A percentile compares a stretch with the other conserved stretches of the same genome.
Evolutionary conservation across 345 rosid genomes (phyloP).

Genomic region (Eucalyptus polyanthemos): DNA sequence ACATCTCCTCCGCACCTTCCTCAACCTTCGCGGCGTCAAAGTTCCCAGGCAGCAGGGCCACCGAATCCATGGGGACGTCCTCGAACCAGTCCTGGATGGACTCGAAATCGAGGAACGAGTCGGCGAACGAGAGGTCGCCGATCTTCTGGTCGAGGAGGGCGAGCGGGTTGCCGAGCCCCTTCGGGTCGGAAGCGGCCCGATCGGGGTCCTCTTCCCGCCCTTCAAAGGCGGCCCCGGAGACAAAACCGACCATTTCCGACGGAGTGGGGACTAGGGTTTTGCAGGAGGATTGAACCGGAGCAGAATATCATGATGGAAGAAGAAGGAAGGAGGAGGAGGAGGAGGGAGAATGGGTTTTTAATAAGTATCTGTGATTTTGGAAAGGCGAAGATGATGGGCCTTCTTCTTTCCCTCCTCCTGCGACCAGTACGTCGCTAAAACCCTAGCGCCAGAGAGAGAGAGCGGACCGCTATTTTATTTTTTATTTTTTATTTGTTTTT

Average conservation of each 20-base stretch:
- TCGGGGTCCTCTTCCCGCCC: neutral
- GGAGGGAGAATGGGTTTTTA: neutral
- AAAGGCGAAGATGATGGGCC: neutral
- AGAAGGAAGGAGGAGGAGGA: neutral
- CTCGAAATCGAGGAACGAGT: constrained; percentile 58
- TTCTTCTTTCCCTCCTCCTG: neutral
- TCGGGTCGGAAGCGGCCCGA: constrained; percentile 14
- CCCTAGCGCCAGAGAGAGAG: neutral
- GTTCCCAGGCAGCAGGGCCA: neutral
- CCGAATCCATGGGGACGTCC: constrained; percentile 10
- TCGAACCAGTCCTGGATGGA: constrained; percentile 38
- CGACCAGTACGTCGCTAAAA: neutral
- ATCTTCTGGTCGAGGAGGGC: constrained; percentile 12
- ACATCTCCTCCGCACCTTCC: neutral
- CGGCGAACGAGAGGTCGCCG: constrained; percentile 18
- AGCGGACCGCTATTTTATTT: neutral
- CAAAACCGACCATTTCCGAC: constrained; percentile 37
- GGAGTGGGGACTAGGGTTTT: neutral
- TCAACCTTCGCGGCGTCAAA: neutral
- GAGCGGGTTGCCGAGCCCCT: constrained; percentile 6
- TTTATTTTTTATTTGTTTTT: rapidly evolving
- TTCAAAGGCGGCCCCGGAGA: constrained; percentile 14
- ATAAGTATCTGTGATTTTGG: neutral
- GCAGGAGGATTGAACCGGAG: neutral
- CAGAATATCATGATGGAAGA: neutral